These are phyloP conservation scores for Cryptosporidium meleagridis DNA, from an alignment of 169 alveolate genomes.

Conservation along the genomic window DNA sequence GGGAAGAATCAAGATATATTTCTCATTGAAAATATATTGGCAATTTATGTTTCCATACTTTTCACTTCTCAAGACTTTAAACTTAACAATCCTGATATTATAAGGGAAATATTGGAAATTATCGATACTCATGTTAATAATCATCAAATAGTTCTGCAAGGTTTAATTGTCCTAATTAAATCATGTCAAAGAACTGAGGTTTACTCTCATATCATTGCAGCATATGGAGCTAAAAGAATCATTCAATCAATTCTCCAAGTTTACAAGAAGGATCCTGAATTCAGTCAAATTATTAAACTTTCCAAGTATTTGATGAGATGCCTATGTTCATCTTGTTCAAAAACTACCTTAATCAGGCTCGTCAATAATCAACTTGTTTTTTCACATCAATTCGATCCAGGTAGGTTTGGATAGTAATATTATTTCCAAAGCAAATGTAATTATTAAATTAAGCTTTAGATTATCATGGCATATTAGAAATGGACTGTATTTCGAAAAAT, in stretches of 20 bases:
- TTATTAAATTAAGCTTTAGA: constrained; percentile 29
- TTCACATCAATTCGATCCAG: constrained; percentile 59
- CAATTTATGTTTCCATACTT: constrained; percentile 32
- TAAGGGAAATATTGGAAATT: constrained; percentile 24
- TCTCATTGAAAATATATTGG: constrained; percentile 48
- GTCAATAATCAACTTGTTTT: constrained; percentile 24
- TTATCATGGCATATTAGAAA: constrained; percentile 33
- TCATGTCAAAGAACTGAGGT: constrained; percentile 63
- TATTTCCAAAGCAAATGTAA: neutral
- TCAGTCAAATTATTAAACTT: neutral
- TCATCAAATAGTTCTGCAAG: neutral
- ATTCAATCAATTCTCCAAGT: constrained; percentile 1
- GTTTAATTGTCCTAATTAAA: constrained; percentile 16
- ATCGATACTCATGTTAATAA: neutral
- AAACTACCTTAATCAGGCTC: constrained; percentile 26
- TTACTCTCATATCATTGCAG: constrained; percentile 58
- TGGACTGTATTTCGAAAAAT: constrained; percentile 17
- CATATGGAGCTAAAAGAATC: constrained; percentile 25
- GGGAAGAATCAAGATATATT: constrained; percentile 24
- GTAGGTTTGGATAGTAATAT: constrained; percentile 8
- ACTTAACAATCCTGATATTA: constrained; percentile 36
- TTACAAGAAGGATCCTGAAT: neutral
- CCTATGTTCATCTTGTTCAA: constrained; percentile 34
- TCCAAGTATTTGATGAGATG: neutral
- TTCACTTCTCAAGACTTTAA: constrained; percentile 39